These are phyloP conservation scores for Tritrichomonas musculus DNA, from an alignment of 208 protist genomes.

Conservation along the genomic window DNA sequence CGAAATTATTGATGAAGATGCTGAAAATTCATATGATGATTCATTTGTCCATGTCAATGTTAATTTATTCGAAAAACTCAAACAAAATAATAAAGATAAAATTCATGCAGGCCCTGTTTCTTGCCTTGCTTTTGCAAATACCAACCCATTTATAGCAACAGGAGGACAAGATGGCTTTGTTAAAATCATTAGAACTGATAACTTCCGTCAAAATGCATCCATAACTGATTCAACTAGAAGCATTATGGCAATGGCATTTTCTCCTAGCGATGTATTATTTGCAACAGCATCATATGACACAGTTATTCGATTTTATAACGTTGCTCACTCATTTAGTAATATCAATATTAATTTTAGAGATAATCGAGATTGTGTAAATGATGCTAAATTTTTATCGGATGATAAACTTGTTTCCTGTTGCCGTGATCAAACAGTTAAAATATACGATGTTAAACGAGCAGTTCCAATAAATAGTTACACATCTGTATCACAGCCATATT, in stretches of 20 bases:
- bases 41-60: not conserved
- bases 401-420: not conserved
- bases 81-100: not conserved
- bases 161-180: not conserved
- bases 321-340: not conserved
- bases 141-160: not conserved
- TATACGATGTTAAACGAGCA: not conserved
- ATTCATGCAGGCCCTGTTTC: not conserved
- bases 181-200: not conserved
- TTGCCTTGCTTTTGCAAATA: not conserved
- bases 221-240: not conserved
- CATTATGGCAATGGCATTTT: slow-evolving; percentile 21
- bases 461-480: not conserved
- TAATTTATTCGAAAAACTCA: not conserved
- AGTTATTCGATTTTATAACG: not conserved
- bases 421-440: not conserved
- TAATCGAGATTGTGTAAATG: not conserved
- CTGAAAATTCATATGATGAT: not conserved
- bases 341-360: not conserved
- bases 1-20: not conserved
- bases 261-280: not conserved
- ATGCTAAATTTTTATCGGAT: not conserved
- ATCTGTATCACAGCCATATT: not conserved
- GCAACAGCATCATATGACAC: not conserved
- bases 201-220: not conserved